Evolutionary conservation across 2,329 filamentous ascomycete species (phyloP).

Genomic region (Aspergillus brunneoviolaceus): DNA sequence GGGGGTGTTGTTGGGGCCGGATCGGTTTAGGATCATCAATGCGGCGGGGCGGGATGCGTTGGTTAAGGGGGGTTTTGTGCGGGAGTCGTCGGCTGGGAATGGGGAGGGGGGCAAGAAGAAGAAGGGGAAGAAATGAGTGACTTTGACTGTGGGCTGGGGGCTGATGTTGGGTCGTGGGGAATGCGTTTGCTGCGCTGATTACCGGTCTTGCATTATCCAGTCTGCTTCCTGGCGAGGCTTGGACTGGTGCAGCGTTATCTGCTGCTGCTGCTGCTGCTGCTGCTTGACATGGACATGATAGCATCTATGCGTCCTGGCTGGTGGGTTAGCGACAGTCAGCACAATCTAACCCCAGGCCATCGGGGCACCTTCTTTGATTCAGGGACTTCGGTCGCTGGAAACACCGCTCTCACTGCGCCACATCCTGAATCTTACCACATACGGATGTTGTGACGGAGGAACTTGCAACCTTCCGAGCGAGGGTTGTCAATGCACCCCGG

Average conservation of each 20-base stretch:
- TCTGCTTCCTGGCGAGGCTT: background rate
- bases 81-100: conserved; percentile 43
- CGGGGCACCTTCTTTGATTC: background rate
- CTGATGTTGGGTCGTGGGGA: background rate
- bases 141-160: too few relatives aligned
- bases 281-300: background rate
- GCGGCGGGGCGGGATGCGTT: conserved; percentile 79
- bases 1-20: conserved; percentile 81
- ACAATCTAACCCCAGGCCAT: background rate
- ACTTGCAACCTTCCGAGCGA: background rate
- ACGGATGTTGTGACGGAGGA: background rate
- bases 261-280: background rate
- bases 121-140: conserved; percentile 51
- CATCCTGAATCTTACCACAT: background rate
- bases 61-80: conserved; percentile 70
- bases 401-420: background rate
- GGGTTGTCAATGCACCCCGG: background rate
- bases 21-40: conserved; percentile 89
- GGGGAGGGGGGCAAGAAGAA: conserved; percentile 37
- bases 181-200: background rate
- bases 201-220: background rate
- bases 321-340: too few relatives aligned
- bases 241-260: too few relatives aligned
- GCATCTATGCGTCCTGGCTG: too few relatives aligned
- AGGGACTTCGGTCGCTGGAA: background rate